Conservation (phyloP, 164 flowering plant species). For the Chimonanthus salicifolius region DNA sequence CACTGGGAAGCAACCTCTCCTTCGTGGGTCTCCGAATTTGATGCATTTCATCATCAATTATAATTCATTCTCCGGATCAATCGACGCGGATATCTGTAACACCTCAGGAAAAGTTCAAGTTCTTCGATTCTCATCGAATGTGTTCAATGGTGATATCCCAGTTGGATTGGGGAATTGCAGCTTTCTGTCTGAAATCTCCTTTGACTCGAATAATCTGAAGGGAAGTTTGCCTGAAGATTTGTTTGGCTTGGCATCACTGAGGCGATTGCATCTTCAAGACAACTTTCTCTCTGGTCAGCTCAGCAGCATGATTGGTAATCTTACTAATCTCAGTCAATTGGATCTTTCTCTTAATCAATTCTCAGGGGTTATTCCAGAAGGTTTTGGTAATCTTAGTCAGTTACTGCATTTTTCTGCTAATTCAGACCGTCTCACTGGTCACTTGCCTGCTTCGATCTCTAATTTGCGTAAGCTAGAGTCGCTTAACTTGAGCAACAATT, state of each 20-base stretch:
- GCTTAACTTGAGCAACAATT: constrained; percentile 17
- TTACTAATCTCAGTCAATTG: constrained; percentile 5
- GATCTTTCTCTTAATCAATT: constrained; percentile 14
- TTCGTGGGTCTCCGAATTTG: constrained; percentile 34
- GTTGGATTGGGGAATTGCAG: constrained; percentile 45
- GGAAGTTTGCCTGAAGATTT: constrained; percentile 55
- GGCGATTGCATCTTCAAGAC: constrained; percentile 12
- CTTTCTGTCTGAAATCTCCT: constrained; percentile 39
- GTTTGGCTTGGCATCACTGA: constrained; percentile 44
- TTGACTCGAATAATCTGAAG: constrained; percentile 12
- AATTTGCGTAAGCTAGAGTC: not conserved
- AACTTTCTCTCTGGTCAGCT: constrained; percentile 13
- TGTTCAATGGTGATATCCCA: constrained; percentile 40
- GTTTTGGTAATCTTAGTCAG: constrained; percentile 6
- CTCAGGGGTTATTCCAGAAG: constrained; percentile 13
- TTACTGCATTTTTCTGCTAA: constrained; percentile 11
- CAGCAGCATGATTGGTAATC: not conserved
- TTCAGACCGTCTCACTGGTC: constrained; percentile 9
- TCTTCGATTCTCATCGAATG: constrained; percentile 59
- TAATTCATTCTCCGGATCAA: constrained; percentile 48
- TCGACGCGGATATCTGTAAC: constrained; percentile 39
- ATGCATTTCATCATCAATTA: constrained; percentile 46
- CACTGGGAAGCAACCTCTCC: constrained; percentile 29
- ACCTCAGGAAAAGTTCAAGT: constrained; percentile 28
- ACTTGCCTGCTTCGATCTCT: constrained; percentile 9